Evolutionary conservation across 306 rosid species (phyloP).

Genomic region (Cicer bijugum): DNA sequence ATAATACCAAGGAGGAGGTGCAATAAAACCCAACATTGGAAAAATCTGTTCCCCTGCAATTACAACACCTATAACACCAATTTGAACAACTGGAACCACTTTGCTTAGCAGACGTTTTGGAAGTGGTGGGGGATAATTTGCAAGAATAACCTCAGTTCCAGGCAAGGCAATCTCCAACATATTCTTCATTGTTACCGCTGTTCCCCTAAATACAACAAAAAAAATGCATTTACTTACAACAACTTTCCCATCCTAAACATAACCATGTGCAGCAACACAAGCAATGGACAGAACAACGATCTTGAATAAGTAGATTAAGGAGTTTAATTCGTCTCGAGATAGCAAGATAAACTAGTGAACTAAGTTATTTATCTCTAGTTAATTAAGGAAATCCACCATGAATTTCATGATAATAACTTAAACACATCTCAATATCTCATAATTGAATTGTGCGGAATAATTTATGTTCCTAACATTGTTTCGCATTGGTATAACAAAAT

Average conservation of each 20-base stretch:
- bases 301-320: neutral
- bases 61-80: constrained; percentile 64
- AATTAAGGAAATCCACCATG: neutral
- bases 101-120: constrained; percentile 78
- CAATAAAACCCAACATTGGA: constrained; percentile 64
- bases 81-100: constrained; percentile 70
- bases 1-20: constrained; percentile 77
- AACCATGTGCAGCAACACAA: neutral
- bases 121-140: constrained; percentile 67
- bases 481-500: neutral
- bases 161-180: constrained; percentile 74
- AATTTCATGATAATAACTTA: constrained; percentile 4
- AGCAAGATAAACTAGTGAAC: constrained; percentile 12
- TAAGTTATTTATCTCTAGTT: constrained; percentile 3
- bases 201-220: constrained; percentile 60
- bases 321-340: neutral
- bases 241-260: constrained; percentile 27
- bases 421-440: neutral
- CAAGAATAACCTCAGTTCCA: constrained; percentile 65
- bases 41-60: constrained; percentile 78
- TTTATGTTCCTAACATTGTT: neutral
- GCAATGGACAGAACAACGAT: constrained; percentile 24
- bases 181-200: constrained; percentile 66
- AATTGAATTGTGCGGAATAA: neutral
- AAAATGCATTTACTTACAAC: constrained; percentile 20